Percentiles rank a stretch among this genome's conserved stretches.
Evolutionary conservation across 352 stramenopile genomes (phyloP).

Genomic region (Globisporangium perplexum): DNA sequence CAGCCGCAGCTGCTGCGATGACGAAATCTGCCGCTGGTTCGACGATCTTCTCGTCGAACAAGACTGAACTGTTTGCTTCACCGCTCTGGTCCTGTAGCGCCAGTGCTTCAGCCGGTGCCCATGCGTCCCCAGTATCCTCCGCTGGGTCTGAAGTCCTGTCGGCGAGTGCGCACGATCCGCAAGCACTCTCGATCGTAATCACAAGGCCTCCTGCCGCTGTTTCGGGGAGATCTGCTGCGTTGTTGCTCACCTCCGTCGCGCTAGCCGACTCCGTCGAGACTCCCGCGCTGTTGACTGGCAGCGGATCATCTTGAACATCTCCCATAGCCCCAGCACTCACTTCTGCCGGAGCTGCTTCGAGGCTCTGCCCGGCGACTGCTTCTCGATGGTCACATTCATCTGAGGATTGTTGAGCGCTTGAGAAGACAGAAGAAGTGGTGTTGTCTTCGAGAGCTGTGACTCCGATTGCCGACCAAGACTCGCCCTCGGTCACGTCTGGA

Average conservation of each 20-base stretch:
- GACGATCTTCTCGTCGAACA: not conserved
- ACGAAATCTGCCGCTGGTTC: not conserved
- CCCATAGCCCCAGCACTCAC: not conserved
- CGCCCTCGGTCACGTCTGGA: not conserved
- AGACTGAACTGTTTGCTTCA: not conserved
- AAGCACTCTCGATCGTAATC: not conserved
- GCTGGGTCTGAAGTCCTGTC: not conserved
- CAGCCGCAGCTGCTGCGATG: too few species aligned
- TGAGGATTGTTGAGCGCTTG: not conserved
- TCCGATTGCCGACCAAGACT: too few species aligned
- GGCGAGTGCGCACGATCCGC: not conserved
- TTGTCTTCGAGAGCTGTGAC: not conserved
- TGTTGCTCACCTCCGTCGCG: not conserved
- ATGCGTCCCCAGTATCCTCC: not conserved
- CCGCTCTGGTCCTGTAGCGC: not conserved
- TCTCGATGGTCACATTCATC: not conserved
- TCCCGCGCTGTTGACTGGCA: not conserved
- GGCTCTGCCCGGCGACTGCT: not conserved
- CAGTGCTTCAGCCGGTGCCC: too few species aligned
- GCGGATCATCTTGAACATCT: not conserved
- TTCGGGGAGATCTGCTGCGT: not conserved
- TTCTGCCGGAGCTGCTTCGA: not conserved
- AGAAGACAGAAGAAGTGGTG: not conserved
- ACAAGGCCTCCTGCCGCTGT: not conserved
- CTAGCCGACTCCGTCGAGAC: not conserved